Evolutionary conservation across 2,329 filamentous ascomycete genomes (phyloP), one percentile per base, ranked within the genome.

Genomic region (Ceratocystis destructans): DNA sequence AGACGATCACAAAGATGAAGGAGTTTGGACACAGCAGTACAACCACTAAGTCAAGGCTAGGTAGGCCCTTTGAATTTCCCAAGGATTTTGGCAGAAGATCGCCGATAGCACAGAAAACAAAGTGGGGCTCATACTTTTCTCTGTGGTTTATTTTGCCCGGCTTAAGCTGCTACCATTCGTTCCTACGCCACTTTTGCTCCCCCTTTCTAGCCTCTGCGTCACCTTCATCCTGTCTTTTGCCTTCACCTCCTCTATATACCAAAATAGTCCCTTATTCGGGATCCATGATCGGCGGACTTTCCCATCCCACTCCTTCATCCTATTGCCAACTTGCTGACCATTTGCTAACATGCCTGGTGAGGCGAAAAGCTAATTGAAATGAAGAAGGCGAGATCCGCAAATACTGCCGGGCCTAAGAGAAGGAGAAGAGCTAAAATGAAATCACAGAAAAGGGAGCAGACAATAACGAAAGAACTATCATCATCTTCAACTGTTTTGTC

Each of bases 31-130:
- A 15, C 12, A 5, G 3, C 37, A 41, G 37, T 41, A 41, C 3
- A 41, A 41, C 10, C 37, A 41, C 37, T 3, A 41, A 41, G 37
- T 15, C 37, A 3, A 41, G 37, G 10, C 37, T 4, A 5, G 37
- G 7, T 4, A 5, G 37, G 7, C n/a, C 48, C n/a, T 50, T 50
- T 12, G 22, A 50, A 50, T 22, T 20, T 50, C 22, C 48, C n/a
- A 50, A 50, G 48, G 48, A 50, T 50, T 50, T 50, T 50, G 48
- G 48, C 48, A 50, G n/a, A 50, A 50, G 48, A 50, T 50, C 48
- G 20, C 48, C 48, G 48, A 50, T 50, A 20, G 20, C n/a, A 50
- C 6, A 20, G 20, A 50, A 50, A 50, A 50, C 22, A 50, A 50
- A 50, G n/a, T 10, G 48, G 48, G 48, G 48, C 48, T 10, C n/a